phyloP scores from a whole-genome alignment of 2,329 filamentous ascomycete genomes.

The Trichoderma arundinaceum region DNA sequence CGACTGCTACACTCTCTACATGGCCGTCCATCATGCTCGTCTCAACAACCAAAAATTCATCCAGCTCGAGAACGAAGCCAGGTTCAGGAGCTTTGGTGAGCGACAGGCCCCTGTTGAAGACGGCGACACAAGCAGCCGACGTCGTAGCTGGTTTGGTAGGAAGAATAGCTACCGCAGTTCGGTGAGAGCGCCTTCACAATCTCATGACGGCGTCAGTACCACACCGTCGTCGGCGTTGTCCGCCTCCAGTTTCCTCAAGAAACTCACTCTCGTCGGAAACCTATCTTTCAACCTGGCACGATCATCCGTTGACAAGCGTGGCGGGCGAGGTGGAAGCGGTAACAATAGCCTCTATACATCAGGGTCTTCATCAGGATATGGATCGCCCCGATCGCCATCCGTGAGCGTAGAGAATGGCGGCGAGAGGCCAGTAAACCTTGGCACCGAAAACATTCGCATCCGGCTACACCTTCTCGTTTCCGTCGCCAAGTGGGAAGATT shows the following conservation, averaged over 20 bases:
- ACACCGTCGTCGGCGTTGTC: conserved; percentile 65
- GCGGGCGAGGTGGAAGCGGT: conserved; percentile 53
- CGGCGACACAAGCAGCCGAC: conserved; percentile 53
- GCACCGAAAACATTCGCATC: conserved; percentile 74
- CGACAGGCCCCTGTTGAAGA: conserved; percentile 56
- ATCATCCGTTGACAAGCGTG: conserved; percentile 70
- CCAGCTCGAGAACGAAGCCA: conserved; percentile 68
- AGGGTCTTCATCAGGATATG: conserved; percentile 58
- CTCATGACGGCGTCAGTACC: conserved; percentile 75
- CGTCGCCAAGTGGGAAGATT: conserved; percentile 85
- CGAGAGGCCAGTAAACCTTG: conserved; percentile 66
- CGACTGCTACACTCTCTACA: conserved; percentile 84
- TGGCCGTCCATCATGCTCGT: conserved; percentile 83
- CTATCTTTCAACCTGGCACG: conserved; percentile 80
- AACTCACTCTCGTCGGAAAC: conserved; percentile 73
- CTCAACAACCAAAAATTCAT: conserved; percentile 93
- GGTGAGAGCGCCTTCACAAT: conserved; percentile 65
- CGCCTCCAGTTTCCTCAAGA: conserved; percentile 79
- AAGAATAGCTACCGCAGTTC: conserved; percentile 70
- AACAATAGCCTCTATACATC: conserved; percentile 67
- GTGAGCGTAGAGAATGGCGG: conserved; percentile 60
- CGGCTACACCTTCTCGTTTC: conserved; percentile 81
- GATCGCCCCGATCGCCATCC: conserved; percentile 60
- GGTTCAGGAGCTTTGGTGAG: conserved; percentile 73
- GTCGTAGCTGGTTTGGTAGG: conserved; percentile 65